Conservation (phyloP, 1,284 basidiomycete genomes). For the Cystobasidium slooffiae region DNA sequence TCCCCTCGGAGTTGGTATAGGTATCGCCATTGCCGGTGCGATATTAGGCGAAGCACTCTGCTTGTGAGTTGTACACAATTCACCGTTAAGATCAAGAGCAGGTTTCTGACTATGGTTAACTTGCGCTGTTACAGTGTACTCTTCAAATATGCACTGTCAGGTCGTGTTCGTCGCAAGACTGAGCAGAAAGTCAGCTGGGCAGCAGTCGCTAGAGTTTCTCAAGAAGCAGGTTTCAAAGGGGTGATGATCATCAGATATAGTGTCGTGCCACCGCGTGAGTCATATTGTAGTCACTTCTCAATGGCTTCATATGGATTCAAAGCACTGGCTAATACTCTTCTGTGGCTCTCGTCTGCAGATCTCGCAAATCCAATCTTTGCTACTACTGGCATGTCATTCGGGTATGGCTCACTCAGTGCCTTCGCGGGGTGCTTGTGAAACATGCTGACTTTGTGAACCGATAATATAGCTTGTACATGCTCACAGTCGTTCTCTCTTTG, state of each 20-base stretch:
- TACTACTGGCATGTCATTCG: constrained; percentile 20
- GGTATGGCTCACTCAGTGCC: neutral
- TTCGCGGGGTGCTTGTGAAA: neutral
- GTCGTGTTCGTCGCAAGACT: constrained; percentile 12
- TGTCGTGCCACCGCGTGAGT: constrained; percentile 32
- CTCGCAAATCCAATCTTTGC: constrained; percentile 38
- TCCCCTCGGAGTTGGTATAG: constrained; percentile 20
- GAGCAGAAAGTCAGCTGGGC: constrained; percentile 31
- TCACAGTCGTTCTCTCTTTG: constrained; percentile 37
- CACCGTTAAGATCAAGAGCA: neutral
- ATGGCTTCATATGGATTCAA: neutral
- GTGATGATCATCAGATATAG: constrained; percentile 40
- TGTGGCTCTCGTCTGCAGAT: neutral
- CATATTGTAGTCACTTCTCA: neutral
- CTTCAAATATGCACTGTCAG: constrained; percentile 42
- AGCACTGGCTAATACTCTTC: neutral
- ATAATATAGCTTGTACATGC: constrained; percentile 17
- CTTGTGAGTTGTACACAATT: constrained; percentile 5
- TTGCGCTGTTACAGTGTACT: neutral
- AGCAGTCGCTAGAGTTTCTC: constrained; percentile 19
- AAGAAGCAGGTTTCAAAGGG: constrained; percentile 38
- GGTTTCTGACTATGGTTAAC: too few relatives aligned
- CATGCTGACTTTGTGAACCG: neutral
- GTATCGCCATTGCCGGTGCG: constrained; percentile 27
- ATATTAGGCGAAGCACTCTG: constrained; percentile 25